Evolutionary conservation across 2,329 filamentous ascomycete genomes (phyloP).

Genomic region (Geosmithia morbida): DNA sequence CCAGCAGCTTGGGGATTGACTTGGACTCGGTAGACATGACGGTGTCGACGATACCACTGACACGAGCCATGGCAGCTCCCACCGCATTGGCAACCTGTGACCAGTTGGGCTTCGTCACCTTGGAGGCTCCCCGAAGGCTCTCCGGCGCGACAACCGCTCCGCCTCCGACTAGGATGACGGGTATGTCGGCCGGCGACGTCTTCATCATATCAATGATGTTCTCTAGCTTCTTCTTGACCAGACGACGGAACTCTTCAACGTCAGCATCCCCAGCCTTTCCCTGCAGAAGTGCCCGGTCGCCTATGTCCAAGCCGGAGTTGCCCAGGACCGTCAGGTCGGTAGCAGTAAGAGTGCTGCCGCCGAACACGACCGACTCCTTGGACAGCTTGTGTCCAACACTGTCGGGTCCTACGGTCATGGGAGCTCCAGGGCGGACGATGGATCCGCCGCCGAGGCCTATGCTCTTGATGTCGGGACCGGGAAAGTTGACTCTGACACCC

Average conservation of each 20-base stretch:
- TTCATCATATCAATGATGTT: slow-evolving; percentile 47
- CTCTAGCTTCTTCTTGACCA: slow-evolving; percentile 37
- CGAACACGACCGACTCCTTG: slow-evolving; percentile 39
- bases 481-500: slow-evolving; percentile 48
- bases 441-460: slow-evolving; percentile 47
- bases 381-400: slow-evolving; percentile 45
- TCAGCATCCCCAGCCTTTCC: slow-evolving; percentile 10
- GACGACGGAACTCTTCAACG: slow-evolving; percentile 19
- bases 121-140: slow-evolving; percentile 37
- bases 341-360: slow-evolving; percentile 39
- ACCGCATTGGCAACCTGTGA: slow-evolving; percentile 50
- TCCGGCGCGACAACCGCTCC: slow-evolving; percentile 44
- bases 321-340: slow-evolving; percentile 36
- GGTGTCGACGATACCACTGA: slow-evolving; percentile 38
- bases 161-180: slow-evolving; percentile 48
- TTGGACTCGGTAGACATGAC: slow-evolving; percentile 31
- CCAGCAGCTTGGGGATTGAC: slow-evolving; percentile 19
- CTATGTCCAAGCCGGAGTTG: slow-evolving; percentile 20
- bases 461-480: slow-evolving; percentile 41
- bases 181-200: slow-evolving; percentile 41
- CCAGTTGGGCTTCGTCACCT: slow-evolving; percentile 39
- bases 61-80: slow-evolving; percentile 46
- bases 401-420: slow-evolving; percentile 40
- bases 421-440: slow-evolving; percentile 26
- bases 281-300: slow-evolving; percentile 21